These are phyloP conservation scores for Rosellinia necatrix DNA, from an alignment of 2,329 filamentous ascomycete species.

Conservation along the genomic window DNA sequence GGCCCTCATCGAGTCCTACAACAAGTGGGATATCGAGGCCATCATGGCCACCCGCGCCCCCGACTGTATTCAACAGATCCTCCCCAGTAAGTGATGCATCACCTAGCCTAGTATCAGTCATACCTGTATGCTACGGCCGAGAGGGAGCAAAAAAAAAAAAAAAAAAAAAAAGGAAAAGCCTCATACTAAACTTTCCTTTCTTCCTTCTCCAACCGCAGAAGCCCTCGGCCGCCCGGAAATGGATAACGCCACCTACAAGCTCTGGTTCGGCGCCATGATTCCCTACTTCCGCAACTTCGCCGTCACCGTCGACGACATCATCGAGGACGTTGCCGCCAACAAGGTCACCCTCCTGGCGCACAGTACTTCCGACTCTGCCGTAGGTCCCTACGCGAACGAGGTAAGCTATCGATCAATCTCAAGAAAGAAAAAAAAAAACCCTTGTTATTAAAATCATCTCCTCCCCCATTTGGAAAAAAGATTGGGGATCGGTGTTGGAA, in stretches of 20 bases:
- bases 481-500: too few relatives aligned
- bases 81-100: constrained; percentile 19
- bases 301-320: constrained; percentile 15
- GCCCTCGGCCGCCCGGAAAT: constrained; percentile 18
- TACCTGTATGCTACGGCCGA: too few relatives aligned
- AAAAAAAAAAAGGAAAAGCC: too few relatives aligned
- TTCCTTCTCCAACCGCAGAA: background rate
- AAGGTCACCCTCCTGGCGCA: constrained; percentile 29
- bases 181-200: too few relatives aligned
- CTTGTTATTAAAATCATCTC: too few relatives aligned
- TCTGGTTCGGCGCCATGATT: constrained; percentile 8
- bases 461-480: too few relatives aligned
- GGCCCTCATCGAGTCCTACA: constrained; percentile 22
- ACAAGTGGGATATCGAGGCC: constrained; percentile 10
- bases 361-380: constrained; percentile 24
- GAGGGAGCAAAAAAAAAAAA: too few relatives aligned
- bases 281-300: constrained; percentile 15
- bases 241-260: constrained; percentile 18
- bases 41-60: constrained; percentile 21
- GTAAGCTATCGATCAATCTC: background rate
- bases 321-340: constrained; percentile 30
- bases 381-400: constrained; percentile 32
- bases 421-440: background rate
- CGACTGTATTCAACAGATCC: constrained; percentile 14
- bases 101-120: background rate